Evolutionary conservation across 2,329 filamentous ascomycete genomes (phyloP).

Genomic region (Epichloe elymi): DNA sequence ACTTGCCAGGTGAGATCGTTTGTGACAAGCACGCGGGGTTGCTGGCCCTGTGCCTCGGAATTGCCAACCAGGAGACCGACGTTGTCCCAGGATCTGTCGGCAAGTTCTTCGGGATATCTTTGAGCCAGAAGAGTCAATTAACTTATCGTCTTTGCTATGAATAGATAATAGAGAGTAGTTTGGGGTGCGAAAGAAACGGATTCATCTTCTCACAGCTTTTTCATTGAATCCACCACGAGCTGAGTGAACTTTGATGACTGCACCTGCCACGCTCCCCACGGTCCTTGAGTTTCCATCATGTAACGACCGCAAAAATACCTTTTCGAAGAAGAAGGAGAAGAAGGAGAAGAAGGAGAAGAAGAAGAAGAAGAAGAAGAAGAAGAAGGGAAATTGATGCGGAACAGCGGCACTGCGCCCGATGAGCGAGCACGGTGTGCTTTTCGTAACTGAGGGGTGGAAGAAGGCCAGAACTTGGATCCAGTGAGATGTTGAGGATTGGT

Average conservation of each 20-base stretch:
- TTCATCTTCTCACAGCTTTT: conserved; percentile 48
- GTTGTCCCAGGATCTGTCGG: conserved; percentile 89
- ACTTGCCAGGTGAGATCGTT: conserved; percentile 86
- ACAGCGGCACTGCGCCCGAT: background rate
- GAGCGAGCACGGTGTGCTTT: background rate
- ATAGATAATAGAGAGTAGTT: no score
- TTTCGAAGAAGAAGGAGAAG: background rate
- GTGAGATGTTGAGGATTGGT: background rate
- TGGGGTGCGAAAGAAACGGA: no score
- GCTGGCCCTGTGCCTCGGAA: conserved; percentile 19
- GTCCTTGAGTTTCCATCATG: conserved; percentile 16
- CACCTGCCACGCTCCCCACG: conserved; percentile 28
- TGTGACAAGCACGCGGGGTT: conserved; percentile 42
- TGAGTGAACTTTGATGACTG: conserved; percentile 30
- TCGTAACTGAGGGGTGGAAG: background rate
- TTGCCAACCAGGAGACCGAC: conserved; percentile 63
- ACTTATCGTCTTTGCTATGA: no score
- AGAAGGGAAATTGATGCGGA: no score
- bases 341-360: background rate
- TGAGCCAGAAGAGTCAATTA: background rate
- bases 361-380: background rate
- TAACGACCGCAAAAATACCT: background rate
- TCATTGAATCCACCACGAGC: conserved; percentile 66
- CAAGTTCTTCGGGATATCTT: conserved; percentile 80
- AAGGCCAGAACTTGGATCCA: background rate